Percentiles rank a stretch among this genome's conserved stretches.
These are phyloP conservation scores for Fusarium nodosum DNA, from an alignment of 2,329 filamentous ascomycete genomes.

Conservation along the genomic window DNA sequence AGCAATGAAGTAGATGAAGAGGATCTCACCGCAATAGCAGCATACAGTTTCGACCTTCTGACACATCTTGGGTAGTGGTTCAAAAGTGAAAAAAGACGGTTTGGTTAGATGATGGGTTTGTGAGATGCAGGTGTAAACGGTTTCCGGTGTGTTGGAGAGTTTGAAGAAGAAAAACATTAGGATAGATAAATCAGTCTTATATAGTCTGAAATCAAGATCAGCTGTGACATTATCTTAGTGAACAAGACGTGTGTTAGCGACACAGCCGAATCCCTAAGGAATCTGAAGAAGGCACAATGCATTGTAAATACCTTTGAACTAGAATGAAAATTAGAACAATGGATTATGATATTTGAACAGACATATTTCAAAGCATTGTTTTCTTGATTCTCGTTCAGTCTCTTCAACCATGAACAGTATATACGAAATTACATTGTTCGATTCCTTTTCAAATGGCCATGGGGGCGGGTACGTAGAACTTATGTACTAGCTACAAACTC, in stretches of 20 bases:
- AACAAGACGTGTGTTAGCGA: not conserved
- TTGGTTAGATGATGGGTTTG: not conserved
- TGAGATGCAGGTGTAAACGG: not conserved
- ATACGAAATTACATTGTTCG: not conserved
- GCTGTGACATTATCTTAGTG: not conserved
- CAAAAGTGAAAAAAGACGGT: too few relatives aligned
- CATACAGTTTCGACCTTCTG: conserved; percentile 14
- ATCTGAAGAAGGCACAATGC: not conserved
- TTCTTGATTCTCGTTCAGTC: too few relatives aligned
- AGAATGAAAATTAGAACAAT: not conserved
- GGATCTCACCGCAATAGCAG: conserved; percentile 30
- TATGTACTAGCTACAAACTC: not conserved
- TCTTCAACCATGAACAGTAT: too few relatives aligned
- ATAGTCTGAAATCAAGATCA: not conserved
- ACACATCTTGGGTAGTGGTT: conserved; percentile 15
- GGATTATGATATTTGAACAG: not conserved
- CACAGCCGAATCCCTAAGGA: not conserved
- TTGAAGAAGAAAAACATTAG: not conserved
- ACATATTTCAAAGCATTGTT: not conserved
- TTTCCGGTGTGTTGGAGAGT: not conserved
- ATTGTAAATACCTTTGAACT: not conserved
- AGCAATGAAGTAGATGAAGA: conserved; percentile 6
- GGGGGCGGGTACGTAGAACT: too few relatives aligned
- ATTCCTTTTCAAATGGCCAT: not conserved
- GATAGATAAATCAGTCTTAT: not conserved